Conservation (phyloP, 2,329 filamentous ascomycete genomes). For the Tolypocladium album region DNA sequence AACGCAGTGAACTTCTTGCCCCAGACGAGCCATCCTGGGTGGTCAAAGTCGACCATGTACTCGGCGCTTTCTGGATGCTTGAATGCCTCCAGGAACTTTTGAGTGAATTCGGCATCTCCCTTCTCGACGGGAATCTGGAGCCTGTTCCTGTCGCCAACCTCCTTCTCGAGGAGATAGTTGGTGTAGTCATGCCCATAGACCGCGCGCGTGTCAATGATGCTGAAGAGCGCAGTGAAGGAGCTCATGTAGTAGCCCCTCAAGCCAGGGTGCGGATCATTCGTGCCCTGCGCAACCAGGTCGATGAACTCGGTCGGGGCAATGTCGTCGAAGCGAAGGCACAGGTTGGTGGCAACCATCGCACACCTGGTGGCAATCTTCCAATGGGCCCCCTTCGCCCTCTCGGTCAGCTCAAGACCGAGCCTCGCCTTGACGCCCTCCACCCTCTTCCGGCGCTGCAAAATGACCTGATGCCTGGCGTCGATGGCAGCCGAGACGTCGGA, state of each 20-base stretch:
- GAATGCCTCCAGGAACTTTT: slow-evolving; percentile 68
- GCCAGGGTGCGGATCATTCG: slow-evolving; percentile 83
- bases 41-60: slow-evolving; percentile 85
- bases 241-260: slow-evolving; percentile 73
- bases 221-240: slow-evolving; percentile 66
- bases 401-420: slow-evolving; percentile 71
- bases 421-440: slow-evolving; percentile 79
- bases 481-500: slow-evolving; percentile 54
- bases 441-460: slow-evolving; percentile 60
- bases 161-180: slow-evolving; percentile 74
- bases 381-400: slow-evolving; percentile 67
- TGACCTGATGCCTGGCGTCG: slow-evolving; percentile 51
- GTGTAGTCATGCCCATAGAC: slow-evolving; percentile 79
- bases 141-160: slow-evolving; percentile 61
- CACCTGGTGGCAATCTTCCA: slow-evolving; percentile 95
- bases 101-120: slow-evolving; percentile 70
- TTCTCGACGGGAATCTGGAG: slow-evolving; percentile 61
- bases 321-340: slow-evolving; percentile 84
- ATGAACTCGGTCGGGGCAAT: slow-evolving; percentile 75
- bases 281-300: slow-evolving; percentile 69
- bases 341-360: slow-evolving; percentile 79
- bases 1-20: slow-evolving; percentile 76
- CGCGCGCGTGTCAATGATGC: slow-evolving; percentile 77
- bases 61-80: slow-evolving; percentile 55
- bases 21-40: slow-evolving; percentile 96